Evolutionary conservation across 31 red algal species (phyloP), one percentile per base, ranked within the genome.

Genomic region (Endocladia muricata): DNA sequence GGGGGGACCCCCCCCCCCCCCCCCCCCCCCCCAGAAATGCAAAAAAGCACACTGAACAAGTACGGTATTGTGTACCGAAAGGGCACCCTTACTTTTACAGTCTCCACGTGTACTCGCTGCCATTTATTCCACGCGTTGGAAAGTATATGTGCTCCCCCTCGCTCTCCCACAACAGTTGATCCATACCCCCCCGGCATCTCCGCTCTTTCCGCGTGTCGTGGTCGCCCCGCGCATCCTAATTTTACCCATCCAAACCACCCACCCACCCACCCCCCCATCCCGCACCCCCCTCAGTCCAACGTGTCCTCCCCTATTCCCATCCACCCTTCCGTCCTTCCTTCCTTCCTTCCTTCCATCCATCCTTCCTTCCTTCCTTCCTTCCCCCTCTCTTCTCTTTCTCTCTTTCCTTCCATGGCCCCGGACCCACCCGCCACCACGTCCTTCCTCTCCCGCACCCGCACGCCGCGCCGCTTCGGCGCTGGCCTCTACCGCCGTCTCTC

Each of bases 401-500:
- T 25, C 8, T 78, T 39, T 17, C n/a, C 57, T n/a, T 40, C 57
- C 33, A 3, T 21, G 1, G 49, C 19, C 76, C 41, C 49, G 41
- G 48, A 66, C 59, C 60, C 33, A 21, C 7, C 38, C 1, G 1
- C 64, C 29, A 69, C 9, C 33, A n/a, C 64, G 32, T 40, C 36
- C 33, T 40, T 61, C 19, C 3, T 39, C 58, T 30, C 60, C 37
- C 76, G 59, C 33, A 11, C 39, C 3, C 76, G 76, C 32, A 47
- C 49, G 1, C 38, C 37, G 23, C 61, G 51, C 4, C 36, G 60
- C 37, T 54, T 79, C 60, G 59, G 56, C 40, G 57, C 57, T 15
- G 3, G 32, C 55, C 76, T 79, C 42, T 52, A 39, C 33, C 76
- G 76, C 60, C 76, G 76, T 25, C 60, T 79, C 40, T 79, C 76